A percentile compares a stretch with the other conserved stretches of the same genome.
phyloP scores from a whole-genome alignment of 345 rosid species.

The Combretum micranthum region DNA sequence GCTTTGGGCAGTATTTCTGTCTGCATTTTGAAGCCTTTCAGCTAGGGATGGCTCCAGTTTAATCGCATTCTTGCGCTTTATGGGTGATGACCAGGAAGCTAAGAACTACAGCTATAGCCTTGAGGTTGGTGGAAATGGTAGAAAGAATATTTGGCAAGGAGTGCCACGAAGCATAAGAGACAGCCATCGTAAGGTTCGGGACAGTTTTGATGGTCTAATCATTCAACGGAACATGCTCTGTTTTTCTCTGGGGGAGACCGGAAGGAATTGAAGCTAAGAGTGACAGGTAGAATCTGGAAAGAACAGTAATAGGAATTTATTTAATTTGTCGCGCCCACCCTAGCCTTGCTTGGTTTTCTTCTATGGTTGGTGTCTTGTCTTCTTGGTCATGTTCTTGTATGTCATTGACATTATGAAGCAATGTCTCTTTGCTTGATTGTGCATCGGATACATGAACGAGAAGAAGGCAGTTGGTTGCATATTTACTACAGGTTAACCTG shows the following conservation, averaged over 20 bases:
- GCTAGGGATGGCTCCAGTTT: conserved; percentile 73
- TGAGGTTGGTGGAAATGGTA: conserved; percentile 79
- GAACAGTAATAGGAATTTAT: conserved; percentile 36
- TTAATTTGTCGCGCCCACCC: too few species aligned
- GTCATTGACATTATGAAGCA: conserved; percentile 20
- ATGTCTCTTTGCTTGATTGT: conserved; percentile 48
- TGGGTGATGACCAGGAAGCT: conserved; percentile 77
- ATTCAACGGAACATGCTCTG: conserved; percentile 74
- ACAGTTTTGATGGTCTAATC: conserved; percentile 74
- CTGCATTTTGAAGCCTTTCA: conserved; percentile 79
- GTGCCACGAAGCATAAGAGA: conserved; percentile 78
- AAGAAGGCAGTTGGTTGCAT: conserved; percentile 12
- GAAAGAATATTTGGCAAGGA: conserved; percentile 76
- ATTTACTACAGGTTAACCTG: too few species aligned
- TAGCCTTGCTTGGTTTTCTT: conserved; percentile 12
- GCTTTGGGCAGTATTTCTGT: conserved; percentile 77
- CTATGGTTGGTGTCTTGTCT: conserved; percentile 4
- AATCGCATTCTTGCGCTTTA: conserved; percentile 71
- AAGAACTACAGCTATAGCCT: conserved; percentile 75
- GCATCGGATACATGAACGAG: conserved; percentile 27
- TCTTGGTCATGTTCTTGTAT: conserved; percentile 28
- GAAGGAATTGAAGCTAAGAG: conserved; percentile 73
- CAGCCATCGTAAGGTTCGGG: conserved; percentile 72
- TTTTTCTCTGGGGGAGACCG: conserved; percentile 79
- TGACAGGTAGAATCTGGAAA: conserved; percentile 82